These are phyloP conservation scores for Thozetella sp. DNA, from an alignment of 495 filamentous ascomycete genomes.

Conservation along the genomic window DNA sequence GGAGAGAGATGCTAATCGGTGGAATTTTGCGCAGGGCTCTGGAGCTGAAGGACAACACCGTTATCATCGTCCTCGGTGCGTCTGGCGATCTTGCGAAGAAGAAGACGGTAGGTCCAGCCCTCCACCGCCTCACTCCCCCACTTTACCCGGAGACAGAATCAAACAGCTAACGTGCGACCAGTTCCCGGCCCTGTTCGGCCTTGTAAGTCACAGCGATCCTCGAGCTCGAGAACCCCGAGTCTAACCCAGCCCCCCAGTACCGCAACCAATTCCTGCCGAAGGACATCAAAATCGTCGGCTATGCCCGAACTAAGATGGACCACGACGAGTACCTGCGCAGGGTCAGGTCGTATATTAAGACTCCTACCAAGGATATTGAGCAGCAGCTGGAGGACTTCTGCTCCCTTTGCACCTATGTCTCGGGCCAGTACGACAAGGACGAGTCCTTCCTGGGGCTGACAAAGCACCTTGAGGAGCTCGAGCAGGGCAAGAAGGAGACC, in stretches of 20 bases:
- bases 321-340: constrained; percentile 90
- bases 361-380: constrained; percentile 96
- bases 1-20: constrained; percentile 3
- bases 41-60: constrained; percentile 98
- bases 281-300: constrained; percentile 96
- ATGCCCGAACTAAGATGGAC: constrained; percentile 99
- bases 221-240: neutral
- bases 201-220: constrained; percentile 64
- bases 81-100: constrained; percentile 99
- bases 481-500: constrained; percentile 78
- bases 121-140: constrained; percentile 4
- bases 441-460: constrained; percentile 89
- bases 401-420: constrained; percentile 85
- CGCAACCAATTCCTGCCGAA: constrained; percentile 98
- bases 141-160: constrained; percentile 8
- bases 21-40: constrained; percentile 40
- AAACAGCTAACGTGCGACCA: constrained; percentile 44
- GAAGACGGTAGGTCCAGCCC: constrained; percentile 78
- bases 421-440: constrained; percentile 96
- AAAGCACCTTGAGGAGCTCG: constrained; percentile 86
- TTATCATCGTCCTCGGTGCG: constrained; percentile 95
- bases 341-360: constrained; percentile 98
- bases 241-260: constrained; percentile 62
- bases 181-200: constrained; percentile 98
- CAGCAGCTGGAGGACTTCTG: constrained; percentile 91